Evolutionary conservation across 1,284 basidiomycete genomes (phyloP), one percentile per base, ranked within the genome.

Genomic region (Ganoderma sinense): DNA sequence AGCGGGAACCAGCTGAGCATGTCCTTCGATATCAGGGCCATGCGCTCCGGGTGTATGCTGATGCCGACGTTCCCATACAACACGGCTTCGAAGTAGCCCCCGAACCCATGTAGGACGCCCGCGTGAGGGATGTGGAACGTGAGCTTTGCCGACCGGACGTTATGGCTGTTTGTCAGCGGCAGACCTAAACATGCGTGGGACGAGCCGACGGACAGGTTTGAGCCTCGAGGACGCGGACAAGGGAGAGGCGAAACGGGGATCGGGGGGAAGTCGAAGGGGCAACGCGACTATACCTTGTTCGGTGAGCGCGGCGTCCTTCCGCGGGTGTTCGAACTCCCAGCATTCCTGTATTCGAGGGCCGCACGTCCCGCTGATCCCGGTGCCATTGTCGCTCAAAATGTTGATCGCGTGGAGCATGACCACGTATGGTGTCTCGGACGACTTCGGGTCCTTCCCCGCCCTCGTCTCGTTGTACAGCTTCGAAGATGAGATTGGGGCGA

Each of bases 1-100:
- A 99, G 84, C 0, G 98, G 98, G 84, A 99, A 99, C 98, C 98
- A 99, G 77, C 95, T 97, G 71, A 99, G 86, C 97, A 99, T 99
- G 75, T 99, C 94, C 75, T 94, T 94, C 20, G 94, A 96, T 65
- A 97, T 87, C 62, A 88, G 82, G 67, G 94, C 90, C 81, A 94
- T 93, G 62, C 92, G 90, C 68, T 96, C 91, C 0, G 98, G 98
- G 79, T 98, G 97, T 62, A 98, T 99, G 75, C 96, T 98, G 45
- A 99, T 84, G 0, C 94, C 94, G 26, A 99, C 87, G 74, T 94
- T 91, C 51, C 90, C 91, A 79, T 98, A 99, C 5, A 99, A 84
- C 39, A 96, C 91, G 0, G 97, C 96, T 82, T 99, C 97, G 78
- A 99, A 99, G 82, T 99, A 99, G 3, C 98, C 98, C 2, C 96